Evolutionary conservation across 1,284 basidiomycete species (phyloP), one percentile per base, ranked within the genome.

Genomic region (Puccinia polysora): DNA sequence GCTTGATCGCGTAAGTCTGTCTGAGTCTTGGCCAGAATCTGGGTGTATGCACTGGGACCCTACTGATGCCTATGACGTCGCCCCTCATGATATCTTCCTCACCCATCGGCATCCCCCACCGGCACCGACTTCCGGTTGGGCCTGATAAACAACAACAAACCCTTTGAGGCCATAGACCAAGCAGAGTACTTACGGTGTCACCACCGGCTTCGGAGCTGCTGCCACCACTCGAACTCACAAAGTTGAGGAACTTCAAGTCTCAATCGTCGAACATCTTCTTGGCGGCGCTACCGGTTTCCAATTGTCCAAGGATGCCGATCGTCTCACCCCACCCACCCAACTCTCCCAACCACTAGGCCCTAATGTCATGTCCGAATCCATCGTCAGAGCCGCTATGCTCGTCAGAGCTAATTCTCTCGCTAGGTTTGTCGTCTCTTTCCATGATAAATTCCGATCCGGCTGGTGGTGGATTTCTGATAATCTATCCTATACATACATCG

Each of bases 381-480:
- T 90, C 88, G 90, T 91, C n/a, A 86, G 90, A 59, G 91, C 88
- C 14, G 90, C 91, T 1, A 91, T 93, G 76, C 81, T 91, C 10
- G 84, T 94, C 75, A 88, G 91, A 75, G 87, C 89, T 83, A 93
- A 92, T 81, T 90, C 88, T 2, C 85, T 91, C 64, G 85, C 90
- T 67, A 86, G 90, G 73, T 76, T n/a, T n/a, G n/a, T n/a, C n/a
- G n/a, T n/a, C n/a, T n/a, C n/a, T n/a, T n/a, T n/a, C n/a, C n/a
- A n/a, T n/a, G n/a, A n/a, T n/a, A n/a, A n/a, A n/a, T n/a, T n/a
- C n/a, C n/a, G n/a, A n/a, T n/a, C n/a, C n/a, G n/a, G n/a, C n/a
- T n/a, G n/a, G n/a, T n/a, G n/a, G n/a, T n/a, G n/a, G n/a, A n/a
- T n/a, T n/a, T n/a, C n/a, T n/a, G n/a, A n/a, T 7, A 43, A 45